Percentiles rank a stretch among this genome's conserved stretches.
These are phyloP conservation scores for Typha latifolia DNA, from an alignment of 176 grass and related monocot genomes.

Conservation along the genomic window DNA sequence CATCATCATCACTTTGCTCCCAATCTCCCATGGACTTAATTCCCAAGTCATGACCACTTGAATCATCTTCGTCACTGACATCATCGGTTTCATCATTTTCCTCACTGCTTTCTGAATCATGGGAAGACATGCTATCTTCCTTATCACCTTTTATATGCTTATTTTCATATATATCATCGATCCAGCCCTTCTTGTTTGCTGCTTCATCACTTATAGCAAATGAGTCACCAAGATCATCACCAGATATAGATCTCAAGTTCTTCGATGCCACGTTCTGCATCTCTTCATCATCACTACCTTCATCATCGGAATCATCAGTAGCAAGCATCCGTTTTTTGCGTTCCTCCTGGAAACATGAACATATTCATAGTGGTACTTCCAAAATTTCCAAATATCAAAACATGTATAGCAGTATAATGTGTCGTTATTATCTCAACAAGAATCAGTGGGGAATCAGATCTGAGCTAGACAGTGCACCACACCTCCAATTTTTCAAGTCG, in stretches of 20 bases:
- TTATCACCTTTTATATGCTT: slow-evolving; percentile 42
- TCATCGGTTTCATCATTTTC: slow-evolving; percentile 10
- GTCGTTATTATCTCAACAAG: not conserved
- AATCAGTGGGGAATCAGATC: not conserved
- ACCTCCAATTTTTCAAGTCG: slow-evolving; percentile 85
- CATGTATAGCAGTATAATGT: no score
- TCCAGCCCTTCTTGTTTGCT: slow-evolving; percentile 49
- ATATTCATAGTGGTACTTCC: not conserved
- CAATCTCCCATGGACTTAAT: slow-evolving; percentile 14
- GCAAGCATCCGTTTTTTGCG: slow-evolving; percentile 76
- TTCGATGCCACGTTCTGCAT: slow-evolving; percentile 14
- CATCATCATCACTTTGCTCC: slow-evolving; percentile 30
- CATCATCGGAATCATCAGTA: slow-evolving; percentile 55
- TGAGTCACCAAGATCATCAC: slow-evolving; percentile 91
- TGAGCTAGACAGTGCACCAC: slow-evolving; percentile 1
- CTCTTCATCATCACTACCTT: slow-evolving; percentile 31
- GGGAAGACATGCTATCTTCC: slow-evolving; percentile 30
- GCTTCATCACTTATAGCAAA: slow-evolving; percentile 36
- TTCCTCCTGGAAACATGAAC: slow-evolving; percentile 42
- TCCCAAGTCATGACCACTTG: slow-evolving; percentile 10
- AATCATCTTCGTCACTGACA: slow-evolving; percentile 5
- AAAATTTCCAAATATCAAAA: no score
- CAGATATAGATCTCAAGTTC: slow-evolving; percentile 64
- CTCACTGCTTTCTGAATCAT: slow-evolving; percentile 42
- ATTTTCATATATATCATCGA: slow-evolving; percentile 56